These are phyloP conservation scores for Edaphochlamys debaryana DNA, from an alignment of 139 green algal genomes.

Conservation along the genomic window DNA sequence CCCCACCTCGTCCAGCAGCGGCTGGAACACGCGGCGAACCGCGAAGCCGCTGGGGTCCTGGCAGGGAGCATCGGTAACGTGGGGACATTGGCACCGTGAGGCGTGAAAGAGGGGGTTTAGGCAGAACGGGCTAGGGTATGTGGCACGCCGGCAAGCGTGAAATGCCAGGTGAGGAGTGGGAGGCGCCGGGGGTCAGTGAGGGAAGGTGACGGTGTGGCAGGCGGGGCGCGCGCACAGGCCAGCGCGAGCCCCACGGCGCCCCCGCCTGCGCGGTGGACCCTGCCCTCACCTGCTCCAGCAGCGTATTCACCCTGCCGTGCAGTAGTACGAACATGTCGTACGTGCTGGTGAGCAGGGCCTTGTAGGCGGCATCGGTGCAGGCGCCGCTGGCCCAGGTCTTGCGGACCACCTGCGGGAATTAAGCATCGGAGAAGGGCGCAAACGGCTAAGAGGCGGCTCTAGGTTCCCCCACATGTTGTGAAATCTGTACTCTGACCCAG, in stretches of 20 bases:
- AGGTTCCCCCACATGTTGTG: no score
- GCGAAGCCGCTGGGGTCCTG: slow-evolving; percentile 25
- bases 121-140: no score
- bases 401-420: slow-evolving; percentile 8
- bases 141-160: not conserved
- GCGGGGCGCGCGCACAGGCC: no score
- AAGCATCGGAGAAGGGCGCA: not conserved
- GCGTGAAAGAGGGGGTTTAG: no score
- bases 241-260: no score
- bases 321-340: slow-evolving; percentile 42
- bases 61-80: not conserved
- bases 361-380: slow-evolving; percentile 28
- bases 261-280: no score
- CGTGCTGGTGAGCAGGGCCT: slow-evolving; percentile 9
- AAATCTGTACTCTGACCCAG: no score
- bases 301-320: slow-evolving; percentile 12
- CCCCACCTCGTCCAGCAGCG: slow-evolving; percentile 40
- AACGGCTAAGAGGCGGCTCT: no score
- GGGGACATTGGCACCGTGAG: no score
- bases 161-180: not conserved
- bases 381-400: slow-evolving; percentile 15
- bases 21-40: slow-evolving; percentile 34
- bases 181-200: no score
- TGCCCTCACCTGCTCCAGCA: slow-evolving; percentile 42
- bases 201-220: no score